These are phyloP conservation scores for Polyplosphaeria fusca DNA, from an alignment of 495 filamentous ascomycete genomes.

Conservation along the genomic window DNA sequence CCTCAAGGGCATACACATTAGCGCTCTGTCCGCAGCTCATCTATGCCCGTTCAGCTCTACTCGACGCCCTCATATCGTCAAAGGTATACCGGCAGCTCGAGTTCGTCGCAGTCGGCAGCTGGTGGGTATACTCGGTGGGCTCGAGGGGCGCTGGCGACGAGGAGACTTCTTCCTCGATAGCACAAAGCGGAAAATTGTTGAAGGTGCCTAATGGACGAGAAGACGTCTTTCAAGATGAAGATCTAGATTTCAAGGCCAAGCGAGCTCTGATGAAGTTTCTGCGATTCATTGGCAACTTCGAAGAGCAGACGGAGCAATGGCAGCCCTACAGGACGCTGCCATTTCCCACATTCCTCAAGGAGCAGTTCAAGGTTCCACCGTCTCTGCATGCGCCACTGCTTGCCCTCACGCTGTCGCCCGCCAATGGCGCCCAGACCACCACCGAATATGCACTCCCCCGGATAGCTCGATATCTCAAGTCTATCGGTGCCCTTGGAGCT, in stretches of 20 bases:
- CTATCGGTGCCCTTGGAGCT: conserved; percentile 80
- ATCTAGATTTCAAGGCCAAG: conserved; percentile 71
- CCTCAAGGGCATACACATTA: conserved; percentile 76
- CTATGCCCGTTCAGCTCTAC: conserved; percentile 73
- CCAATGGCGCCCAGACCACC: conserved; percentile 53
- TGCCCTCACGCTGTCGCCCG: conserved; percentile 73
- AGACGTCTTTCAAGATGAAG: conserved; percentile 74
- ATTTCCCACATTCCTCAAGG: conserved; percentile 62
- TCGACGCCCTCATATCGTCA: conserved; percentile 78
- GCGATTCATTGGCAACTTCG: conserved; percentile 66
- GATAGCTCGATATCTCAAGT: conserved; percentile 77
- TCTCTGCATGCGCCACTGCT: conserved; percentile 68
- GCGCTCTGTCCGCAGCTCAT: conserved; percentile 83
- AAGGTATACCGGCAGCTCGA: conserved; percentile 84
- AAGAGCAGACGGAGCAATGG: conserved; percentile 54
- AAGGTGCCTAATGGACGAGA: conserved; percentile 75
- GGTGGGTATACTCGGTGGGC: conserved; percentile 64
- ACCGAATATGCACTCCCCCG: conserved; percentile 63
- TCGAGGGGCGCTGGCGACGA: background rate
- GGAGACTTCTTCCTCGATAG: conserved; percentile 1
- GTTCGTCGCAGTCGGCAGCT: conserved; percentile 90
- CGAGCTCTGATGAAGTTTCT: conserved; percentile 84
- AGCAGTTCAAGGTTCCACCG: conserved; percentile 69
- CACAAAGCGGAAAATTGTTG: background rate
- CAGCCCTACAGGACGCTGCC: conserved; percentile 46